Percentiles rank a stretch among this genome's conserved stretches.
phyloP scores from a whole-genome alignment of 345 rosid species.

The Euclidium syriacum region DNA sequence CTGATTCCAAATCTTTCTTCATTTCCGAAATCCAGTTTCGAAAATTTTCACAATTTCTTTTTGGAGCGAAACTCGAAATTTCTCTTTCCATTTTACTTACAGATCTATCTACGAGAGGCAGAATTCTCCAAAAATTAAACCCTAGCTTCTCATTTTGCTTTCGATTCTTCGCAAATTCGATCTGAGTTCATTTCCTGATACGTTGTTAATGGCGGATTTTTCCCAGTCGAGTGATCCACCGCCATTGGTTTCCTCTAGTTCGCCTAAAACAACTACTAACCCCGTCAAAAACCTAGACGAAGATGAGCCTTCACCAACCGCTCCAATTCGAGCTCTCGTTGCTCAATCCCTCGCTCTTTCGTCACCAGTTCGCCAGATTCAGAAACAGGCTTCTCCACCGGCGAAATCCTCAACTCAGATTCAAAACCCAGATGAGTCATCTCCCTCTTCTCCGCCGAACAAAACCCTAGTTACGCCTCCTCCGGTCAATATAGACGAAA shows the following conservation, averaged over 20 bases:
- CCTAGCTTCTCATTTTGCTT: neutral
- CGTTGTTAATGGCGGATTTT: conserved; percentile 6
- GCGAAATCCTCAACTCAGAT: neutral
- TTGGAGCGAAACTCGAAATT: conserved; percentile 12
- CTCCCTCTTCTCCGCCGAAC: neutral
- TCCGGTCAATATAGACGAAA: neutral
- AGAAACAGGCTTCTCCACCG: conserved; percentile 8
- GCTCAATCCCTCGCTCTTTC: conserved; percentile 1
- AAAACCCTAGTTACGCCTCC: conserved; percentile 5
- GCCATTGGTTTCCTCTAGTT: neutral
- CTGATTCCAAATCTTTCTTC: neutral
- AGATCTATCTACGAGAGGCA: neutral
- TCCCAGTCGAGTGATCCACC: neutral
- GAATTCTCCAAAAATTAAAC: neutral
- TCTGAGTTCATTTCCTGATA: neutral
- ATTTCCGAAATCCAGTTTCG: neutral
- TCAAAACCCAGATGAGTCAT: neutral
- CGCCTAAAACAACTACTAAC: neutral
- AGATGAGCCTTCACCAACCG: conserved; percentile 19
- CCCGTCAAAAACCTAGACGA: conserved; percentile 17
- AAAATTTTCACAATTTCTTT: neutral
- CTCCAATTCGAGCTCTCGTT: conserved; percentile 9
- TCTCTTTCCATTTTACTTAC: neutral
- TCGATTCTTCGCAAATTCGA: neutral
- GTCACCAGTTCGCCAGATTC: conserved; percentile 10